phyloP scores from a whole-genome alignment of 2,329 filamentous ascomycete species.

The Nakataea oryzae region DNA sequence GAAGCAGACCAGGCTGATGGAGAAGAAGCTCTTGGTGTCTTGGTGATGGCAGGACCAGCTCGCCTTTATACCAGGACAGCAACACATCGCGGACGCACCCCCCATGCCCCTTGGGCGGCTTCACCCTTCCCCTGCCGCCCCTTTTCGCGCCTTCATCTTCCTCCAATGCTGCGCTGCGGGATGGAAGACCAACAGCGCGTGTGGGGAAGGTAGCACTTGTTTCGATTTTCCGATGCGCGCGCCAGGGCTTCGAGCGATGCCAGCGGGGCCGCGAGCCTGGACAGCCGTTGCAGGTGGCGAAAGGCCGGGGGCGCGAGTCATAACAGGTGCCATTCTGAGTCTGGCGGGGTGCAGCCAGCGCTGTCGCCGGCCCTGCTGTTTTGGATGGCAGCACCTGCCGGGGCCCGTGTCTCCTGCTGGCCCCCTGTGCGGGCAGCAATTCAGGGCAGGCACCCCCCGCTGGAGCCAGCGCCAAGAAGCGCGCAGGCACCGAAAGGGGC shows the following conservation, averaged over 20 bases:
- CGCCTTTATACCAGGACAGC: neutral
- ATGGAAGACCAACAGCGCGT: neutral
- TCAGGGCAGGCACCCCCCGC: no score
- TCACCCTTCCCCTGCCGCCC: no score
- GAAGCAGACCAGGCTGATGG: slow-evolving; percentile 2
- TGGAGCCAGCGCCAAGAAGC: no score
- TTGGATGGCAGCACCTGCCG: neutral
- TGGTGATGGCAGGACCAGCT: neutral
- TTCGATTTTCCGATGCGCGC: neutral
- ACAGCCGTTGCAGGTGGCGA: no score
- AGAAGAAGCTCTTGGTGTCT: neutral
- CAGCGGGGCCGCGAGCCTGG: no score
- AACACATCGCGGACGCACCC: neutral
- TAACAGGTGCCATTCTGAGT: neutral
- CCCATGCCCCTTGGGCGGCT: neutral
- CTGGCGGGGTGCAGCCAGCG: no score
- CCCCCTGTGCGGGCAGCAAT: no score
- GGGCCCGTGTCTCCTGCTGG: no score
- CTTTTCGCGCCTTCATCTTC: no score
- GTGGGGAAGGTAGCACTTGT: neutral
- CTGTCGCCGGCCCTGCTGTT: neutral
- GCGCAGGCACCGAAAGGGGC: no score
- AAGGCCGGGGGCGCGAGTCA: neutral
- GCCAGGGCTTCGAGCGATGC: no score
- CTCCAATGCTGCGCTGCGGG: no score